Conservation (phyloP, 352 stramenopile species). For the Globisporangium emineosum region DNA sequence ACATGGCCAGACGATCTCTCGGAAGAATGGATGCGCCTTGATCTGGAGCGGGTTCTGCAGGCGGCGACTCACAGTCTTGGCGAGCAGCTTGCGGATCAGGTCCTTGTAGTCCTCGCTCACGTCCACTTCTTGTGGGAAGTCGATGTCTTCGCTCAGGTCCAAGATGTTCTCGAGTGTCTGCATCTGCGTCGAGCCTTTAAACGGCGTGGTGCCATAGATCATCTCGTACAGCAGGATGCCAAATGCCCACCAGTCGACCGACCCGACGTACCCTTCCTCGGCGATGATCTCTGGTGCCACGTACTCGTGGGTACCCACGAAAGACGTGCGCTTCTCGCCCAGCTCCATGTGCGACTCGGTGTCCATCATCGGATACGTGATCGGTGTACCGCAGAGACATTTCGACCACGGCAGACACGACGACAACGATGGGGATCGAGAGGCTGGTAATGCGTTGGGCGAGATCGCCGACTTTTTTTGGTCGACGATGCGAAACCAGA, state of each 20-base stretch:
- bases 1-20: constrained; percentile 81
- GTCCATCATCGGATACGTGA: constrained; percentile 42
- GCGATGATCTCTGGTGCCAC: constrained; percentile 60
- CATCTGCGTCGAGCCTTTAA: constrained; percentile 38
- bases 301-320: constrained; percentile 67
- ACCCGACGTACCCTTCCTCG: constrained; percentile 57
- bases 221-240: constrained; percentile 67
- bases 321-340: constrained; percentile 36
- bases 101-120: constrained; percentile 58
- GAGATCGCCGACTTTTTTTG: constrained; percentile 8
- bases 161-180: constrained; percentile 51
- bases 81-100: constrained; percentile 54
- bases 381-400: constrained; percentile 18
- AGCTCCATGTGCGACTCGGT: constrained; percentile 48
- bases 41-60: constrained; percentile 91
- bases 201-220: constrained; percentile 48
- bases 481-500: constrained; percentile 23
- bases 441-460: background rate
- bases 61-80: constrained; percentile 37
- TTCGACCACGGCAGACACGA: constrained; percentile 22
- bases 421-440: constrained; percentile 8
- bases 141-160: constrained; percentile 42
- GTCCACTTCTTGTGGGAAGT: constrained; percentile 57
- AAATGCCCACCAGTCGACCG: constrained; percentile 68
- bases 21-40: constrained; percentile 92